These are phyloP conservation scores for Penicillium sp. DNA, from an alignment of 2,329 filamentous ascomycete species.

Conservation along the genomic window DNA sequence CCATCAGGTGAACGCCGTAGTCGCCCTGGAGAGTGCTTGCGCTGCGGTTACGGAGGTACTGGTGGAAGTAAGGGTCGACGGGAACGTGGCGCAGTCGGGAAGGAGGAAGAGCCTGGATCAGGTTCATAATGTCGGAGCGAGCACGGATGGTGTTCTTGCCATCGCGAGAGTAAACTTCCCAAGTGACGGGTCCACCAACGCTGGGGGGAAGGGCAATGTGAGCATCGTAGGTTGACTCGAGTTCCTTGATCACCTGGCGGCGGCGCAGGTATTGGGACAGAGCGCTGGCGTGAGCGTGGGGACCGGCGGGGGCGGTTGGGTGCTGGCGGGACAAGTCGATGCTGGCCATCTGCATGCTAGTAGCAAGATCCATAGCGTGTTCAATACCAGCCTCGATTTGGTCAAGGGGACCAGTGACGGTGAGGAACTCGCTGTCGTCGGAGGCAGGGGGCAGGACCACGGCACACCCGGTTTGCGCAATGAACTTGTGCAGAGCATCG, in stretches of 20 bases:
- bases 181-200: slow-evolving; percentile 68
- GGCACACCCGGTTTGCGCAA: slow-evolving; percentile 85
- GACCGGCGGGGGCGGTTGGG: slow-evolving; percentile 69
- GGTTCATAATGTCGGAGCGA: slow-evolving; percentile 51
- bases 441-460: slow-evolving; percentile 76
- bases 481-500: slow-evolving; percentile 79
- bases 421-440: slow-evolving; percentile 79
- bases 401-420: slow-evolving; percentile 76
- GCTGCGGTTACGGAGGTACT: slow-evolving; percentile 45
- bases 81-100: slow-evolving; percentile 46
- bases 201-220: slow-evolving; percentile 79
- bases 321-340: slow-evolving; percentile 83
- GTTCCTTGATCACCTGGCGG: slow-evolving; percentile 75
- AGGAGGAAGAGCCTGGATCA: slow-evolving; percentile 52
- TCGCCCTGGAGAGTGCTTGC: slow-evolving; percentile 42
- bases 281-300: slow-evolving; percentile 77
- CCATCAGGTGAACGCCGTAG: slow-evolving; percentile 50
- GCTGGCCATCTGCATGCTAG: slow-evolving; percentile 79
- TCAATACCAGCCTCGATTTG: slow-evolving; percentile 75
- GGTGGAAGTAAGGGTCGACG: slow-evolving; percentile 53
- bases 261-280: slow-evolving; percentile 85
- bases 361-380: slow-evolving; percentile 83
- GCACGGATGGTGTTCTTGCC: slow-evolving; percentile 68
- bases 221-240: slow-evolving; percentile 79
- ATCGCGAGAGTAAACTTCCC: slow-evolving; percentile 86